phyloP scores from a whole-genome alignment of 148 eudicot genomes.

The Rhododendron simsii region DNA sequence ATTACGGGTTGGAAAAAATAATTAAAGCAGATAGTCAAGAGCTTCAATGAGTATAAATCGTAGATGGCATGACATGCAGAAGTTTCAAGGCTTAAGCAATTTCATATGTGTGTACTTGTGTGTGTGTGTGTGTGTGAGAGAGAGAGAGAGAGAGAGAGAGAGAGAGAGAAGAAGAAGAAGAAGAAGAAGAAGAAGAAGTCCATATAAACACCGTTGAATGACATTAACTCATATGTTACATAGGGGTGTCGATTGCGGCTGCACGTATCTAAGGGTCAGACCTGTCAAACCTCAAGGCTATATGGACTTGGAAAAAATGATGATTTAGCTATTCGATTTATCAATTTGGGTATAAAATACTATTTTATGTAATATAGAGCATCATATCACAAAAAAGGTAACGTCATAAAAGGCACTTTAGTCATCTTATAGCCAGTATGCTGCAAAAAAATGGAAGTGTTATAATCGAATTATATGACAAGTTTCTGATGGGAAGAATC shows the following conservation, averaged over 20 bases:
- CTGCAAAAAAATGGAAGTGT: not conserved
- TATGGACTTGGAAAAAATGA: not conserved
- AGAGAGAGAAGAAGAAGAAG: not conserved
- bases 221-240: not conserved
- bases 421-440: not conserved
- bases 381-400: not conserved
- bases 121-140: not conserved
- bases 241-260: not conserved
- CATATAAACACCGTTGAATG: not conserved
- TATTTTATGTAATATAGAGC: not conserved
- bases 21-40: not conserved
- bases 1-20: slow-evolving; percentile 1
- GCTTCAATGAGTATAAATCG: not conserved
- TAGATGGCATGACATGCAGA: not conserved
- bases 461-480: not conserved
- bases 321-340: not conserved
- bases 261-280: not conserved
- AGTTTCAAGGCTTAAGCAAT: not conserved
- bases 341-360: not conserved
- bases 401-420: not conserved
- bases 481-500: not conserved
- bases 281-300: not conserved
- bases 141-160: not conserved
- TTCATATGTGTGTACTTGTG: not conserved
- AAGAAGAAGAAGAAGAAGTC: too few species aligned